Percentiles rank a stretch among this genome's conserved stretches.
phyloP scores from a whole-genome alignment of 1,284 basidiomycete genomes.

The Trichosporon sp. region DNA sequence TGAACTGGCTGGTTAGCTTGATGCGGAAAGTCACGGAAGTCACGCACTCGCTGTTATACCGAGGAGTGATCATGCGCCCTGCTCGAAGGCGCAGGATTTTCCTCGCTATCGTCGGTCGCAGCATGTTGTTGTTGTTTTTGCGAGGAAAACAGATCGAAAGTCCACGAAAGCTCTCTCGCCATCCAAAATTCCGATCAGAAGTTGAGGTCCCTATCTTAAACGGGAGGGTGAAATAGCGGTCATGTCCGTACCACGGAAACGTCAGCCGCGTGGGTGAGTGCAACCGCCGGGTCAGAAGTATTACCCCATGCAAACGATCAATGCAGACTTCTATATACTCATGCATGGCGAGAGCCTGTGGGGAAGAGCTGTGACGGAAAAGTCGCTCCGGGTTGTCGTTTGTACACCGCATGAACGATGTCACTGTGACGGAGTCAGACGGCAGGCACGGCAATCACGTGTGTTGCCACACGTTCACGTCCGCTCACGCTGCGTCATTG shows the following conservation, averaged over 20 bases:
- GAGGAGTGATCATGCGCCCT: neutral
- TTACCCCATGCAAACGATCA: too few species aligned
- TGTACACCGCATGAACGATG: too few species aligned
- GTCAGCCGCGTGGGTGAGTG: conserved; percentile 4
- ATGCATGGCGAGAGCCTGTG: too few species aligned
- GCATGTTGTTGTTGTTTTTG: conserved; percentile 25
- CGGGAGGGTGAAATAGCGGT: neutral
- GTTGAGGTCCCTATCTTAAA: neutral
- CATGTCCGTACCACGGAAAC: neutral
- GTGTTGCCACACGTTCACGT: conserved; percentile 7
- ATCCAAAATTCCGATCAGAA: conserved; percentile 15
- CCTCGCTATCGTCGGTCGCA: conserved; percentile 32
- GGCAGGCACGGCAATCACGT: neutral
- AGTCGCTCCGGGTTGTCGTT: too few species aligned
- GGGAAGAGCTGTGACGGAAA: too few species aligned
- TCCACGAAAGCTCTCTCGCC: neutral
- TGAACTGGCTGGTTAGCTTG: conserved; percentile 4
- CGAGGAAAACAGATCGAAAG: neutral
- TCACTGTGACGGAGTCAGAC: too few species aligned
- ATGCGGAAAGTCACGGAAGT: neutral
- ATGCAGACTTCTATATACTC: too few species aligned
- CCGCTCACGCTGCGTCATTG: conserved; percentile 14
- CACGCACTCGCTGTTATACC: conserved; percentile 20
- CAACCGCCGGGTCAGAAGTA: neutral
- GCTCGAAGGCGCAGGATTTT: conserved; percentile 26